Evolutionary conservation across 306 rosid genomes (phyloP), one percentile per base, ranked within the genome.

Genomic region (Gastrolobium bilobum): DNA sequence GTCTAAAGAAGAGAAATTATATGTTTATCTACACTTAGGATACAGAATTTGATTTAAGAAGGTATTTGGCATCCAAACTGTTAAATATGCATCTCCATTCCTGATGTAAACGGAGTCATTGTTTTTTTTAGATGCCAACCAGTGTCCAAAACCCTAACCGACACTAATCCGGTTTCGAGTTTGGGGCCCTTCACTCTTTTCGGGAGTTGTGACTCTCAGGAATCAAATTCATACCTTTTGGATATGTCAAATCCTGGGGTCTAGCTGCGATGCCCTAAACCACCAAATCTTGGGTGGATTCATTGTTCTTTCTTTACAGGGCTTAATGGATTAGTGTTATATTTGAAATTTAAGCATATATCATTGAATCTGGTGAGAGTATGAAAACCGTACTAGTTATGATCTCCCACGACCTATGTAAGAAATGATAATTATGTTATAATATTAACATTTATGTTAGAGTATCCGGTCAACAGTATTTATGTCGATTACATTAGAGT

Each of bases 11-110:
- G 13, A 15, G 46, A 7, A 71, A 52, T 26, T 70, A 13, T 8
- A 4, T 71, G 0, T 38, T 20, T 14, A 15, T 37, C 3, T 10
- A 10, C 38, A 4, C 3, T 35, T 71, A 4, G 64, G 15, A 10
- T 57, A 31, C 46, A 61, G 29, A 13, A 61, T 37, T 61, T 54
- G 61, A 54, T 54, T 20, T 20, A 20, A 20, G 26, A 20, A 20
- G 5, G 29, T 51, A 20, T 51, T 15, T n/a, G 4, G 30, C 30
- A 20, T 1, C 26, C 4, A 20, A 13, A 61, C 29, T 61, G 9
- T 35, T 61, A 46, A 42, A 29, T 5, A 42, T 42, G 78, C 57
- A 42, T 73, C 39, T 73, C 44, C 44, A 13, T 73, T 13, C 58
- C 47, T 62, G 3, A 75, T 20, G 13, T 48, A 20, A 13, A 5